phyloP scores from a whole-genome alignment of 2,329 filamentous ascomycete species.

The Sarocladium oryzae region DNA sequence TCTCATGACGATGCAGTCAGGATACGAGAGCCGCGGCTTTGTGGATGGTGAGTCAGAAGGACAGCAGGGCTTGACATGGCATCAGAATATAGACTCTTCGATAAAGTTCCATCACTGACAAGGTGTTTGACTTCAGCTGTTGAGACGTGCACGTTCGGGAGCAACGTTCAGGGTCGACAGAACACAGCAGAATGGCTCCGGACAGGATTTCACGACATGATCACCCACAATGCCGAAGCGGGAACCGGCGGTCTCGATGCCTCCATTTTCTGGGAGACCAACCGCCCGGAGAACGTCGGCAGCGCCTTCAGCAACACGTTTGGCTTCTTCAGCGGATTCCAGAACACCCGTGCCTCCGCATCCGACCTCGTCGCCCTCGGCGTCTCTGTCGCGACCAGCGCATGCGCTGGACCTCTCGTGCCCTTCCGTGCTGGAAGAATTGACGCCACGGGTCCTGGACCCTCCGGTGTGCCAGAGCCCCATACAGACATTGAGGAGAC shows the following conservation, averaged over 20 bases:
- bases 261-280: constrained; percentile 24
- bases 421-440: constrained; percentile 21
- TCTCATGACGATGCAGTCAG: constrained; percentile 16
- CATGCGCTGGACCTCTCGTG: constrained; percentile 17
- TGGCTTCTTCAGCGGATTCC: constrained; percentile 19
- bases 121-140: constrained; percentile 9
- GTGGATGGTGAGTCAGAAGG: constrained; percentile 14
- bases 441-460: constrained; percentile 22
- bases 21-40: constrained; percentile 16
- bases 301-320: constrained; percentile 24
- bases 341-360: constrained; percentile 15
- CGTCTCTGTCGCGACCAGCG: constrained; percentile 21
- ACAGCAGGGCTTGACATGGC: too few relatives aligned
- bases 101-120: not conserved
- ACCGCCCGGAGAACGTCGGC: constrained; percentile 22
- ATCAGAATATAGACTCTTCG: too few relatives aligned
- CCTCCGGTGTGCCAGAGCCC: constrained; percentile 24
- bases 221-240: constrained; percentile 19
- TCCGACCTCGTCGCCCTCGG: constrained; percentile 21
- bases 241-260: constrained; percentile 24
- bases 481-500: constrained; percentile 20
- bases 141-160: constrained; percentile 16
- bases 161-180: constrained; percentile 17
- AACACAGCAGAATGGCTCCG: constrained; percentile 26
- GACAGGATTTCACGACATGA: constrained; percentile 25